phyloP scores from a whole-genome alignment of 257 asterid species.

The Cynanchum wilfordii region DNA sequence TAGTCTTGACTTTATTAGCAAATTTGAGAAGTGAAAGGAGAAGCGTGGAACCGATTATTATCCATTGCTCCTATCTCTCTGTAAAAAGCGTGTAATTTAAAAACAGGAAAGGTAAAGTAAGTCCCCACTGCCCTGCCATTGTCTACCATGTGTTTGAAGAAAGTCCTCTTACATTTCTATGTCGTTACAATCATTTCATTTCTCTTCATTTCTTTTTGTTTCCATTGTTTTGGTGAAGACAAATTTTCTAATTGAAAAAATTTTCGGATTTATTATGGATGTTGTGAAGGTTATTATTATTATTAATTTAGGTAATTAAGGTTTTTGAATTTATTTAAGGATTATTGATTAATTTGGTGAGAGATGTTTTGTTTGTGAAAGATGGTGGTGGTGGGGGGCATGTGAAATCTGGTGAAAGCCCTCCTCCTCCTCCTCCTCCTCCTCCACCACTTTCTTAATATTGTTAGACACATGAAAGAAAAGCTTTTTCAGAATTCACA shows the following conservation, averaged over 20 bases:
- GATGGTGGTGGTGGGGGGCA: conserved; percentile 5
- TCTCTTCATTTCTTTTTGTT: conserved; percentile 1
- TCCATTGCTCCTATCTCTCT: not conserved
- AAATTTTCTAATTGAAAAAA: not conserved
- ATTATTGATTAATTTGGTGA: conserved; percentile 5
- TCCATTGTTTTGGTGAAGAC: not conserved
- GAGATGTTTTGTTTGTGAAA: not conserved
- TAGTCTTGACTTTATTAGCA: not conserved
- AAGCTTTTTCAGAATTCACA: conserved; percentile 28
- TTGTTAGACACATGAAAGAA: conserved; percentile 20
- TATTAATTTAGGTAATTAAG: too few relatives aligned
- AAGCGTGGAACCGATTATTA: not conserved
- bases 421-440: too few relatives aligned
- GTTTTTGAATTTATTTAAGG: too few relatives aligned
- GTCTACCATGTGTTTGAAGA: not conserved
- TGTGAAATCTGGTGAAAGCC: conserved; percentile 12
- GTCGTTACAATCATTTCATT: not conserved
- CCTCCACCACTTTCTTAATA: conserved; percentile 12
- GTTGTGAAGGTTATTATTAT: not conserved
- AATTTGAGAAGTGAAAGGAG: not conserved
- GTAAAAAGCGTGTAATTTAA: not conserved
- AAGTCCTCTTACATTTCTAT: not conserved
- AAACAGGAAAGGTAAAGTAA: too few relatives aligned
- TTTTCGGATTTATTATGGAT: not conserved
- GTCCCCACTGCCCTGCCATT: not conserved